Base-by-base conservation (phyloP, 345 rosid species). In the Salix purpurea region DNA sequence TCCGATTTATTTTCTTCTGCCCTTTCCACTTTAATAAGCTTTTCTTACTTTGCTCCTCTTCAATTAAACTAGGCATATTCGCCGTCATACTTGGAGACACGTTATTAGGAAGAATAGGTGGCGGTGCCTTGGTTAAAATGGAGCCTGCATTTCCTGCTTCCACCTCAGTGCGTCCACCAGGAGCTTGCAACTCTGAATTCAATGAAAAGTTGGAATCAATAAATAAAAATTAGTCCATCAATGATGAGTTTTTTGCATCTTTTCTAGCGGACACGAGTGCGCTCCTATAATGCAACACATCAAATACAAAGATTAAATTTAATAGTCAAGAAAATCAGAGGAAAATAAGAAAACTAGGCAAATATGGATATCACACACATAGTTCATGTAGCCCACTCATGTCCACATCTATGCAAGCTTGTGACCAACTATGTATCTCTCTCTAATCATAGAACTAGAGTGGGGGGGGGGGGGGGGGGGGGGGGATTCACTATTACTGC, bases 11-110 rank as follows among this genome's bases (percentile, higher is more conserved):
- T 82, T 93, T 96, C 97, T 87, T 91, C 32, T 83, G 83, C 65
- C 90, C 94, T 65, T 91, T 96, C 95, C 92, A 91, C 79, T 90
- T 96, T 74, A 90, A 80, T 62, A 91, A 75, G 76, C 89, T 86
- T 78, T 88, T 88, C 88, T 87, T 96, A 46, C 83, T 71, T 50
- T 80, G 81, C 18, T 79, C 84, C 84, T 91, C 92, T 32, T 91
- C 97, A 44, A 74, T 76, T 8, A 79, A 74, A 21, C 73, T 67
- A 71, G 88, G 87, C 67, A 82, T 79, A 70, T 61, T 83, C 8
- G 64, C 77, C 58, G 77, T 40, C 73, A 73, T 79, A 70, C 54
- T 76, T 28, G 91, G 81, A 74, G 89, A 84, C 26, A 83, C 76
- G 48, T 83, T 90, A 36, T 73, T 88, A 28, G 74, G 80, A 46